A percentile compares a stretch with the other conserved stretches of the same genome.
phyloP scores from a whole-genome alignment of 2,329 filamentous ascomycete genomes.

The Gremmenia infestans region DNA sequence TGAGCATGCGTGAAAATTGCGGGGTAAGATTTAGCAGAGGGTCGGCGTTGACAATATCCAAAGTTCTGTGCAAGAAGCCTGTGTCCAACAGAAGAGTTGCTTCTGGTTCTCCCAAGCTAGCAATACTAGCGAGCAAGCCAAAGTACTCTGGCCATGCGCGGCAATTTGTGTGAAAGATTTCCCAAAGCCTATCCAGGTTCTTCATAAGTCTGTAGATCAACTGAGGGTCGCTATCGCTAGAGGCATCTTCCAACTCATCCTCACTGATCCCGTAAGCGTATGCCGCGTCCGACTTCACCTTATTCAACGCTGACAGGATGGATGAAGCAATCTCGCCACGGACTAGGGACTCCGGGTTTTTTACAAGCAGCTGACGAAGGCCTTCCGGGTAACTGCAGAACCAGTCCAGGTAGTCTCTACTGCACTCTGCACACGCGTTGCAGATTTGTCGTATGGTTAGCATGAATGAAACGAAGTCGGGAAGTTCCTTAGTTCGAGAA shows the following conservation, averaged over 20 bases:
- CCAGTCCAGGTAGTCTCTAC: constrained; percentile 57
- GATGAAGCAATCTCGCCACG: constrained; percentile 47
- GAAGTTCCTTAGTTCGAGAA: constrained; percentile 63
- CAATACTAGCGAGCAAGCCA: constrained; percentile 62
- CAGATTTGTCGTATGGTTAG: constrained; percentile 47
- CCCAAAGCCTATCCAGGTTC: constrained; percentile 54
- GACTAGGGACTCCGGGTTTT: constrained; percentile 51
- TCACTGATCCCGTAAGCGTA: constrained; percentile 40
- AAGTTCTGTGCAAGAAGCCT: constrained; percentile 50
- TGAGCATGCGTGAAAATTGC: constrained; percentile 53
- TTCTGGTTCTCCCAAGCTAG: constrained; percentile 55
- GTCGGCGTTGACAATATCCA: constrained; percentile 32
- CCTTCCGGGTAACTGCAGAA: constrained; percentile 49
- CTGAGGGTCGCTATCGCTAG: constrained; percentile 29
- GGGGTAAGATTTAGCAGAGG: constrained; percentile 17
- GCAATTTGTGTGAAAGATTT: constrained; percentile 54
- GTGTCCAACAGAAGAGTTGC: constrained; percentile 53
- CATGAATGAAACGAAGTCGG: constrained; percentile 55
- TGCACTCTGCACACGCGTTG: constrained; percentile 48
- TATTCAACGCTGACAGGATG: constrained; percentile 48
- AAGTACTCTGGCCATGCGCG: constrained; percentile 77
- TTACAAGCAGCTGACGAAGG: constrained; percentile 61
- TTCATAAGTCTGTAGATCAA: constrained; percentile 31
- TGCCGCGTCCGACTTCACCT: constrained; percentile 46
- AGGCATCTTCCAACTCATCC: constrained; percentile 26